Conservation (phyloP, 768 basidiomycete genomes). For the Agaricus blazei region DNA sequence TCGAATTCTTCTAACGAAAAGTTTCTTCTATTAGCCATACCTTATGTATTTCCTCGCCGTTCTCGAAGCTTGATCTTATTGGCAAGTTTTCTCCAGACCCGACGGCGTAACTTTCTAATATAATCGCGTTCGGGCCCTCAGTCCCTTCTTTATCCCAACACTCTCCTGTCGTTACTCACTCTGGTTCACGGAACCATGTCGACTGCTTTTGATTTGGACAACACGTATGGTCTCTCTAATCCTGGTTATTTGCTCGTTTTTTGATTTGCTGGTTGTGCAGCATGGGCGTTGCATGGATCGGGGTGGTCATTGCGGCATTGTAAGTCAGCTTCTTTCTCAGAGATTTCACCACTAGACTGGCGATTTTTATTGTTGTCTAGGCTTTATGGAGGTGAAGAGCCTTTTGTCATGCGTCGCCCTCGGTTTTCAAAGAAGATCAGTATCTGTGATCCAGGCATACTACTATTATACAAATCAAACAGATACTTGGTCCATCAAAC, state of each 20-base stretch:
- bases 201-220: constrained; percentile 18
- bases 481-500: constrained; percentile 44
- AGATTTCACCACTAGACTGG: neutral
- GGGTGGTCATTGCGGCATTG: constrained; percentile 43
- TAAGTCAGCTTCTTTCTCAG: constrained; percentile 22
- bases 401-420: too few relatives aligned
- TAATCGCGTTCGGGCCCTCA: neutral
- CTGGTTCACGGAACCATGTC: neutral
- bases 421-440: constrained; percentile 20
- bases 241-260: neutral
- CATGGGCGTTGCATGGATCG: constrained; percentile 46
- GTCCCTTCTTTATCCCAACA: neutral
- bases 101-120: constrained; percentile 8
- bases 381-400: constrained; percentile 40
- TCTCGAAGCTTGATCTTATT: constrained; percentile 8
- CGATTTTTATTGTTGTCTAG: constrained; percentile 20
- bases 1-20: neutral
- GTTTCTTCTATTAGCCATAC: neutral
- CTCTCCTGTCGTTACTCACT: neutral
- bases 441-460: constrained; percentile 51
- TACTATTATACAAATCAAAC: constrained; percentile 49
- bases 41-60: neutral
- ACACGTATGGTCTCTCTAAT: constrained; percentile 23
- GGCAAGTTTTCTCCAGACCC: neutral
- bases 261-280: constrained; percentile 21